A percentile compares a stretch with the other conserved stretches of the same genome.
phyloP scores from a whole-genome alignment of 192 early-diverging fungal species.

The Backusella westeae region DNA sequence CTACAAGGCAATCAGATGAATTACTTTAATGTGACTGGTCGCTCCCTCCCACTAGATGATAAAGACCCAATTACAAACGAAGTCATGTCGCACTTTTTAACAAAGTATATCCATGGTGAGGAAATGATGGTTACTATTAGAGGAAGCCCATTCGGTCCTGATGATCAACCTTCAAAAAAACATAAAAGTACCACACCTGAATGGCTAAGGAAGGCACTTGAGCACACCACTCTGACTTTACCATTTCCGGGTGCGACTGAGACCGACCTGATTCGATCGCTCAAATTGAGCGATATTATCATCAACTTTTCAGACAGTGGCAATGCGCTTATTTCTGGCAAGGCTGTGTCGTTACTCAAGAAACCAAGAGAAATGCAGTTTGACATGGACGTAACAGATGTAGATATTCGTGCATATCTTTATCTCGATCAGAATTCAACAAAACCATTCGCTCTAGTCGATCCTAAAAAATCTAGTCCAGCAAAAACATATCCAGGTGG shows the following conservation, averaged over 20 bases:
- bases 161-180: conserved; percentile 5
- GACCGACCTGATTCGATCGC: conserved; percentile 29
- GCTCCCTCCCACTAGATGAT: conserved; percentile 18
- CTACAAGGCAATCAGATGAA: conserved; percentile 26
- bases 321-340: conserved; percentile 27
- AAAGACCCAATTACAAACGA: background rate
- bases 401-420: conserved; percentile 25
- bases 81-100: conserved; percentile 24
- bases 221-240: conserved; percentile 13
- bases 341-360: conserved; percentile 26
- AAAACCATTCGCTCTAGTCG: conserved; percentile 30
- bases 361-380: conserved; percentile 34
- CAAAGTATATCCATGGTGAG: conserved; percentile 30
- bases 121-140: conserved; percentile 21
- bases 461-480: conserved; percentile 15
- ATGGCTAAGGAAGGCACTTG: conserved; percentile 32
- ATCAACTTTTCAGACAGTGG: conserved; percentile 34
- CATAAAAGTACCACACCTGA: conserved; percentile 7
- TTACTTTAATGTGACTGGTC: conserved; percentile 28
- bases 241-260: conserved; percentile 36
- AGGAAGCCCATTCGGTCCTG: conserved; percentile 25
- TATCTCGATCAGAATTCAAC: conserved; percentile 18
- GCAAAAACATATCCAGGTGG: conserved; percentile 16
- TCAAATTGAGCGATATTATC: conserved; percentile 21
- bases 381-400: conserved; percentile 23